phyloP scores from a whole-genome alignment of 2,329 filamentous ascomycete species.

The Epichloe festucae region DNA sequence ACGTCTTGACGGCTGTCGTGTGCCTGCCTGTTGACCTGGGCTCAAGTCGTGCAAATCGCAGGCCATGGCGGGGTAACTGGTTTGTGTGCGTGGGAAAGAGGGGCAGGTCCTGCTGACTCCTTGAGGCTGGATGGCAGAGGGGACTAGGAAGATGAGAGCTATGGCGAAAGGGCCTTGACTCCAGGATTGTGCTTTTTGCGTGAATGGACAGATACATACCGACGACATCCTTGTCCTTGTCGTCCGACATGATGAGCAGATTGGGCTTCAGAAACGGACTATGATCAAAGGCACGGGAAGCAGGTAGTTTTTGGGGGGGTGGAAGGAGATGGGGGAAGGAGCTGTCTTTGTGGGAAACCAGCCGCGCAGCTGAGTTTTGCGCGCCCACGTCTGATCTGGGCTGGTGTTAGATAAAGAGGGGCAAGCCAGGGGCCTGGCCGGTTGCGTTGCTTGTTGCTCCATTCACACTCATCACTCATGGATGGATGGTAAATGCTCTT shows the following conservation, averaged over 20 bases:
- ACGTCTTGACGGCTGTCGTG: constrained; percentile 1
- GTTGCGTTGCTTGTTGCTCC: too few relatives aligned
- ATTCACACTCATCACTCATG: too few relatives aligned
- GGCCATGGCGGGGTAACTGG: constrained; percentile 8
- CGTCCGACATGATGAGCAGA: constrained; percentile 29
- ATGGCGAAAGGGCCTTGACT: background rate
- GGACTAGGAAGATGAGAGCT: background rate
- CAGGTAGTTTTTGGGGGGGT: background rate
- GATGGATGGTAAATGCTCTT: too few relatives aligned
- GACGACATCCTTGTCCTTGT: constrained; percentile 33
- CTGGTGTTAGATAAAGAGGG: background rate
- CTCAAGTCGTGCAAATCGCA: background rate
- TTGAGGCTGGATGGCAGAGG: background rate
- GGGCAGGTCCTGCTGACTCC: constrained; percentile 10
- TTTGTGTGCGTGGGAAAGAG: constrained; percentile 11
- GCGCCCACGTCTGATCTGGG: background rate
- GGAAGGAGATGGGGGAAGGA: constrained; percentile 4
- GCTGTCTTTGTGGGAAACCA: constrained; percentile 4
- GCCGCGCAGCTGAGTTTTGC: background rate
- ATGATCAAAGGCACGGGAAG: background rate
- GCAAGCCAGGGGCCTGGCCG: background rate
- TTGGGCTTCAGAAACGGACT: background rate
- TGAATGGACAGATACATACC: constrained; percentile 21
- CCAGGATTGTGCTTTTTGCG: background rate
- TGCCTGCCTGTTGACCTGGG: background rate